Conservation (phyloP, 192 early-diverging fungal genomes). For the Haplosporangium gracile region DNA sequence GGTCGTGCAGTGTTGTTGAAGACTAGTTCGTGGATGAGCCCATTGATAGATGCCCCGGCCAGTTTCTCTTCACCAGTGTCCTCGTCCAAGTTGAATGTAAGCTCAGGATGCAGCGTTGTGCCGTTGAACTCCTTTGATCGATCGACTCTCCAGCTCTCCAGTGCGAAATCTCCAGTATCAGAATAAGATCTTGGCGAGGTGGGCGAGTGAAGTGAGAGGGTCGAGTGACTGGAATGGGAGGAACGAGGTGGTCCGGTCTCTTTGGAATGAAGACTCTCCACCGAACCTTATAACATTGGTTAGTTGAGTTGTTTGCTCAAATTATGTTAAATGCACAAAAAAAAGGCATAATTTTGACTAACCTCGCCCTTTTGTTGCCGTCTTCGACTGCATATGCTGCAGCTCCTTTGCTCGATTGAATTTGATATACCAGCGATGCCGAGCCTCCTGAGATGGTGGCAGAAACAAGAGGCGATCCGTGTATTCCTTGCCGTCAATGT, state of each 20-base stretch:
- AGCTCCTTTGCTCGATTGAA: constrained; percentile 42
- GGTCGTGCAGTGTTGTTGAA: constrained; percentile 38
- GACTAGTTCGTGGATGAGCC: constrained; percentile 74
- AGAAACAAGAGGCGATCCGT: constrained; percentile 36
- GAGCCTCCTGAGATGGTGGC: constrained; percentile 46
- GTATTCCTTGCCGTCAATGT: constrained; percentile 38
- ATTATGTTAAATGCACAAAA: background rate
- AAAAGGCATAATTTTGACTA: background rate
- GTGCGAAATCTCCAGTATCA: constrained; percentile 14
- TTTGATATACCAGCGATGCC: constrained; percentile 46
- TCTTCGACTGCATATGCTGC: constrained; percentile 11
- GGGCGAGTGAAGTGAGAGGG: constrained; percentile 25
- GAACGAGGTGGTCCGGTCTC: constrained; percentile 21
- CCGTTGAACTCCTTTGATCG: constrained; percentile 26
- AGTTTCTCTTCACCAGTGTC: constrained; percentile 9
- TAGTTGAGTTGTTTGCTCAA: background rate
- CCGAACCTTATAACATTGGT: constrained; percentile 11
- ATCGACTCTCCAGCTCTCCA: constrained; percentile 31
- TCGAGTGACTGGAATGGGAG: constrained; percentile 23
- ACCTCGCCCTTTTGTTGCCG: constrained; percentile 29
- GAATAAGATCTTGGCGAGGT: constrained; percentile 17
- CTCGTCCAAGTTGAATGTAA: constrained; percentile 47
- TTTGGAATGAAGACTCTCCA: constrained; percentile 22
- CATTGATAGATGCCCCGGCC: constrained; percentile 31
- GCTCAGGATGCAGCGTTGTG: constrained; percentile 62